Percentiles rank a stretch among this genome's conserved stretches.
phyloP scores from a whole-genome alignment of 495 filamentous ascomycete species.

The Aspergillus campestris region DNA sequence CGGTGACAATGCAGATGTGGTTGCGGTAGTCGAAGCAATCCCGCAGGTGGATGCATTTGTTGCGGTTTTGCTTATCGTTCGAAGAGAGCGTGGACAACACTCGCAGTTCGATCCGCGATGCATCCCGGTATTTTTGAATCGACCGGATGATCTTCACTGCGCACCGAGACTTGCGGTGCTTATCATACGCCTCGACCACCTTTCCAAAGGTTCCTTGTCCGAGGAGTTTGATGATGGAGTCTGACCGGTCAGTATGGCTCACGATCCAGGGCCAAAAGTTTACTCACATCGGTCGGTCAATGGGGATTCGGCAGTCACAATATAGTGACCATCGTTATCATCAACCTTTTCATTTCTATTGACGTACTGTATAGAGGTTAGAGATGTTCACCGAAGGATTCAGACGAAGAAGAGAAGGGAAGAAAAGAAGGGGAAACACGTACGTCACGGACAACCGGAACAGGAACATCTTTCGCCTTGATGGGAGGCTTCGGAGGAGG shows the following conservation, averaged over 20 bases:
- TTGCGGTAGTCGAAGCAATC: slow-evolving; percentile 97
- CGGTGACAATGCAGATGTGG: slow-evolving; percentile 98
- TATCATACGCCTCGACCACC: slow-evolving; percentile 87
- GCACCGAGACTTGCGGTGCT: slow-evolving; percentile 62
- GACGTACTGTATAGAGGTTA: slow-evolving; percentile 29
- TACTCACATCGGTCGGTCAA: slow-evolving; percentile 84
- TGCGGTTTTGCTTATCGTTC: slow-evolving; percentile 86
- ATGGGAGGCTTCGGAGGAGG: slow-evolving; percentile 81
- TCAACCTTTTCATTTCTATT: slow-evolving; percentile 59
- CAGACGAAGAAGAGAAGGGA: slow-evolving; percentile 2
- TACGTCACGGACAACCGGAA: slow-evolving; percentile 76
- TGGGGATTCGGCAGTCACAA: slow-evolving; percentile 73
- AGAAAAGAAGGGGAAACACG: slow-evolving; percentile 27
- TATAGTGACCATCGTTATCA: slow-evolving; percentile 94
- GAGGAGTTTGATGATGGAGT: slow-evolving; percentile 77
- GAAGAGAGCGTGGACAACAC: slow-evolving; percentile 83
- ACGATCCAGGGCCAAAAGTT: not conserved
- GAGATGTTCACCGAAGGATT: slow-evolving; percentile 1
- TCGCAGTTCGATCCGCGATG: slow-evolving; percentile 89
- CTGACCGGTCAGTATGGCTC: slow-evolving; percentile 36
- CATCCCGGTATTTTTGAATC: slow-evolving; percentile 95
- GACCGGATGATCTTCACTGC: slow-evolving; percentile 98
- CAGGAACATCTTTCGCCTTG: slow-evolving; percentile 85
- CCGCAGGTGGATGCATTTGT: slow-evolving; percentile 92
- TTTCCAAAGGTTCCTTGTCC: slow-evolving; percentile 98